Evolutionary conservation across 306 rosid species (phyloP).

Genomic region (Leucaena leucocephala): DNA sequence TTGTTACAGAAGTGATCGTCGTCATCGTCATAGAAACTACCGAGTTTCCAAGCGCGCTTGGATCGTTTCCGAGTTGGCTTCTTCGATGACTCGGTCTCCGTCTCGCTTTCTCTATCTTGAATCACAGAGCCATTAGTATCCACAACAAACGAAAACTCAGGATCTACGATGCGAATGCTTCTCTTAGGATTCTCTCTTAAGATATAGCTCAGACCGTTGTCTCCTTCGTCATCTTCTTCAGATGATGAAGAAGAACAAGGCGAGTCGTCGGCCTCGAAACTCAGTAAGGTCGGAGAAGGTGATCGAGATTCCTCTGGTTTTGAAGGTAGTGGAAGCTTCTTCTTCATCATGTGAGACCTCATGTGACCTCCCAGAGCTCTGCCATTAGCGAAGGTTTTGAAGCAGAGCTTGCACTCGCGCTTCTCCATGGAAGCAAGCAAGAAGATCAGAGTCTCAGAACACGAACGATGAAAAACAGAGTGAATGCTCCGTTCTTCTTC

Average conservation of each 20-base stretch:
- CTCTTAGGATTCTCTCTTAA: slow-evolving; percentile 33
- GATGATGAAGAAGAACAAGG: slow-evolving; percentile 53
- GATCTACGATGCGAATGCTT: slow-evolving; percentile 64
- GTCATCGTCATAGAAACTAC: neutral
- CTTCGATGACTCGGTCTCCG: slow-evolving; percentile 83
- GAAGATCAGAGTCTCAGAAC: slow-evolving; percentile 13
- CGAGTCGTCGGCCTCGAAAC: slow-evolving; percentile 54
- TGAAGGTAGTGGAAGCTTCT: slow-evolving; percentile 65
- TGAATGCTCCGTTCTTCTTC: slow-evolving; percentile 23
- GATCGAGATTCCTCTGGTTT: slow-evolving; percentile 38
- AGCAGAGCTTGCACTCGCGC: slow-evolving; percentile 82
- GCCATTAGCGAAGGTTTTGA: slow-evolving; percentile 78
- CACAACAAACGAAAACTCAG: slow-evolving; percentile 58
- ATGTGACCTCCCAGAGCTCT: slow-evolving; percentile 97
- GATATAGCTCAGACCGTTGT: slow-evolving; percentile 45
- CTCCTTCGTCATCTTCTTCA: slow-evolving; percentile 38
- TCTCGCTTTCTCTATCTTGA: slow-evolving; percentile 83
- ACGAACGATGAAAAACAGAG: slow-evolving; percentile 16
- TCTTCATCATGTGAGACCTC: slow-evolving; percentile 81
- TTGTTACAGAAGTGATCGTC: neutral
- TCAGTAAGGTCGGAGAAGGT: slow-evolving; percentile 35
- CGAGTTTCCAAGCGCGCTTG: slow-evolving; percentile 57
- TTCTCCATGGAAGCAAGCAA: slow-evolving; percentile 56
- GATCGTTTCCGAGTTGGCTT: slow-evolving; percentile 74
- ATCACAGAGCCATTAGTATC: slow-evolving; percentile 51